Evolutionary conservation across 2,329 filamentous ascomycete genomes (phyloP), one percentile per base, ranked within the genome.

Genomic region (Alternaria longipes): DNA sequence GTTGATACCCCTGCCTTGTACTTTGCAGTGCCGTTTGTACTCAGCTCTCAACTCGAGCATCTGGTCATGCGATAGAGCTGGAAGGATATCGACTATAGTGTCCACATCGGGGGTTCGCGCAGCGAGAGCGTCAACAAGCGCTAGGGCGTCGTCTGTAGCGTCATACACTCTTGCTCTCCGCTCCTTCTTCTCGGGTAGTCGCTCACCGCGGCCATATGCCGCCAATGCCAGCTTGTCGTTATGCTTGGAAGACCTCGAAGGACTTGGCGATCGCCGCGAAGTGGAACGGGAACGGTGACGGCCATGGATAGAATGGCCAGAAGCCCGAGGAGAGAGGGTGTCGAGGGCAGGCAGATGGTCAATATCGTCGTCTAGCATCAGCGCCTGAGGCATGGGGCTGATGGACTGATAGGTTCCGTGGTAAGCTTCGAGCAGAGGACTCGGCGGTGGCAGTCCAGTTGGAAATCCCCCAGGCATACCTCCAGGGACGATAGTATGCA

Each of bases 381-480:
- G 82, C 0, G 94, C 92, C 0, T 93, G 93, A 0, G 94, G 94
- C 92, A 97, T 97, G 0, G 94, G 94, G 0, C 94, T 97, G 70
- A 96, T 91, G 59, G 92, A 92, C 79, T 98, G 94, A 72, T 97
- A 98, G 0, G 94, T 97, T 40, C 94, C 94, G 64, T 90, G 91
- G 79, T 98, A 98, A 1, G 95, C 90, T 80, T 98, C 94, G 2
- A 97, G 87, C 51, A 98, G 84, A 0, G 94, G 95, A 64, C 93
- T 97, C 1, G 88, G 88, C 0, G 93, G 92, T 2, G 92, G 86
- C 45, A 84, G 76, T 34, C 74, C 79, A 18, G 30, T 34, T n/a
- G 51, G 40, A 22, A 47, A 56, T 5, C 54, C 65, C 34, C 59
- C 54, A 5, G 72, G 67, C 59, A 70, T 69, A 12, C 73, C 74